Evolutionary conservation across 768 basidiomycete genomes (phyloP).

Genomic region (Xerocomus potaroensis): DNA sequence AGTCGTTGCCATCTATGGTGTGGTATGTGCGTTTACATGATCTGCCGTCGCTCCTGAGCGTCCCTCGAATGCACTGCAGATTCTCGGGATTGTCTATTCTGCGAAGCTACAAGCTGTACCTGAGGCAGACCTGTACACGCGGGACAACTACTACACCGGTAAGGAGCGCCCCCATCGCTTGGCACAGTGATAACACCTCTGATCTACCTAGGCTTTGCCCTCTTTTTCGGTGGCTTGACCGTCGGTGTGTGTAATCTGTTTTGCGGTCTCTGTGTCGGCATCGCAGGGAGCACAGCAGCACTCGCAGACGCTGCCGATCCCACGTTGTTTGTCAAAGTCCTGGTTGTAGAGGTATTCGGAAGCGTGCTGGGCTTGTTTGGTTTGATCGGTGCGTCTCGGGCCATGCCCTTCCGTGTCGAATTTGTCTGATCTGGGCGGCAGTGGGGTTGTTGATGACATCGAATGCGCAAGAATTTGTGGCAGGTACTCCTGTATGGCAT

Average conservation of each 20-base stretch:
- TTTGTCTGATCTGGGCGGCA: slow-evolving; percentile 24
- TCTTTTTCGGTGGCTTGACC: slow-evolving; percentile 97
- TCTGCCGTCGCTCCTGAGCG: neutral
- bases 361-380: slow-evolving; percentile 92
- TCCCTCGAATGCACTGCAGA: slow-evolving; percentile 39
- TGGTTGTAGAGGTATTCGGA: slow-evolving; percentile 93
- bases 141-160: slow-evolving; percentile 92
- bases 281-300: slow-evolving; percentile 94
- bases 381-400: slow-evolving; percentile 66
- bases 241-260: slow-evolving; percentile 93
- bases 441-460: slow-evolving; percentile 81
- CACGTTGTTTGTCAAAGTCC: slow-evolving; percentile 90
- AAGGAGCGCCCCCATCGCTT: neutral
- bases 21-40: slow-evolving; percentile 47
- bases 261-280: slow-evolving; percentile 90
- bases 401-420: neutral
- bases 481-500: slow-evolving; percentile 30
- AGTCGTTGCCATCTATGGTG: slow-evolving; percentile 98
- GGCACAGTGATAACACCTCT: neutral
- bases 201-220: slow-evolving; percentile 61
- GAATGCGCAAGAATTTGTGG: slow-evolving; percentile 54
- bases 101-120: slow-evolving; percentile 64
- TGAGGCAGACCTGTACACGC: slow-evolving; percentile 71
- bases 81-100: slow-evolving; percentile 95
- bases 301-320: slow-evolving; percentile 95